Evolutionary conservation across 2,329 filamentous ascomycete genomes (phyloP), one percentile per base, ranked within the genome.

Genomic region (Ophidiomyces ophidiicola): DNA sequence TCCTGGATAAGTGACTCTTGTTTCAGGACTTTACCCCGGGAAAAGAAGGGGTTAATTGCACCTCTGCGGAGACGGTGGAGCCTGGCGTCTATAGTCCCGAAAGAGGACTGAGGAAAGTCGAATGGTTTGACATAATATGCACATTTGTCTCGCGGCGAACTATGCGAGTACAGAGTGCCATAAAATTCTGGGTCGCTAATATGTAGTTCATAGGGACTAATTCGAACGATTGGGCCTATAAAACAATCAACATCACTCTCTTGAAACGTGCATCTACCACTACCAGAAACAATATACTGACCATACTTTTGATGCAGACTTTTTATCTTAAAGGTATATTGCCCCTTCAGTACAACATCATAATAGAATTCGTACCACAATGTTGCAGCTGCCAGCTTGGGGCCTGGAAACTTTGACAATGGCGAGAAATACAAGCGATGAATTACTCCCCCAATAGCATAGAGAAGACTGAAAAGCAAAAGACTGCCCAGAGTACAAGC

Each of bases 261-360:
- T n/a, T 21, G 5, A 6, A 15, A 20, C n/a, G 20, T 3, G 4
- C 15, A 5, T 12, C 5, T 17, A 19, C 20, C n/a, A 5, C 12
- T 10, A 30, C 6, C 34, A 37, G n/a, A 29, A 15, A 23, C 10
- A 5, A 12, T 24, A 11, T 29, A 40, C 45, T 42, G 11, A 47
- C 57, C 56, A 44, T 60, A 55, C 45, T 50, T 49, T 36, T 54
- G 34, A 39, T 58, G 53, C 46, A 57, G 50, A 12, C 48, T 45
- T 31, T 54, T 50, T 29, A 56, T 54, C 28, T 53, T 48, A 37
- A 51, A 55, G 6, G 53, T 49, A 34, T 56, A 56, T 17, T 44
- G 44, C 7, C 52, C 51, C 29, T 48, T 47, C 12, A 44, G 39
- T 18, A 53, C 36, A 11, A 48, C 48, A 29, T 55, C 52, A 26